These are phyloP conservation scores for Paxillus rubicundulus DNA, from an alignment of 768 basidiomycete genomes.

Conservation along the genomic window DNA sequence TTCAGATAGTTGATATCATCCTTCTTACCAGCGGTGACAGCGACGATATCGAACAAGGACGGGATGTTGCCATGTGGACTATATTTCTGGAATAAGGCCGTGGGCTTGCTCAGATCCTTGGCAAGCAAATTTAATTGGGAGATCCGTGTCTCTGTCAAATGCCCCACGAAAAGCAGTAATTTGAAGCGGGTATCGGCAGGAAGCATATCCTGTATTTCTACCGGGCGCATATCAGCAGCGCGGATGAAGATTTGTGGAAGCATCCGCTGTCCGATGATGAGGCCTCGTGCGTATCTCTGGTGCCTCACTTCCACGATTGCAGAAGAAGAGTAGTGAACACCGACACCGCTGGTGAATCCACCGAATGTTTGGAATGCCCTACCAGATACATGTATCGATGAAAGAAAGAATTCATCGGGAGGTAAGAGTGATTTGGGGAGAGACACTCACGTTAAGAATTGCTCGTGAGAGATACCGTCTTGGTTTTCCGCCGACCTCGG, in stretches of 20 bases:
- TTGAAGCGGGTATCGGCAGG: conserved; percentile 40
- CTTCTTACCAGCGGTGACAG: conserved; percentile 31
- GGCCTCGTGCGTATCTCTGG: conserved; percentile 30
- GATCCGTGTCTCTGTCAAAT: conserved; percentile 19
- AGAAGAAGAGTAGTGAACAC: conserved; percentile 41
- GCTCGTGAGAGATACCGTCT: conserved; percentile 33
- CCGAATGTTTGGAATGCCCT: conserved; percentile 40
- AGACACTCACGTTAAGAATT: conserved; percentile 34
- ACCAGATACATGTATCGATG: background rate
- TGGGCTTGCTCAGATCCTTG: conserved; percentile 22
- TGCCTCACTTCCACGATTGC: conserved; percentile 32
- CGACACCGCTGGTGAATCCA: conserved; percentile 37
- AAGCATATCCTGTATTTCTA: conserved; percentile 42
- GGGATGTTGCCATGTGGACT: conserved; percentile 14
- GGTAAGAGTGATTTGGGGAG: background rate
- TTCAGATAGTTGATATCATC: conserved; percentile 31
- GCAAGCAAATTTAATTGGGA: conserved; percentile 26
- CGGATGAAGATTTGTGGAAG: conserved; percentile 35
- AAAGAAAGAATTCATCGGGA: background rate
- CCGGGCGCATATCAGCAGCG: conserved; percentile 35
- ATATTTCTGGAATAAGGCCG: conserved; percentile 31
- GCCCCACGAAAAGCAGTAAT: conserved; percentile 35
- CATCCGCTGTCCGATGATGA: conserved; percentile 40
- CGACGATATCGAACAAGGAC: conserved; percentile 32
- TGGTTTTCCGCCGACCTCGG: conserved; percentile 45